phyloP scores from a whole-genome alignment of 805 yeast species.

The Zygosaccharomyces bailii region DNA sequence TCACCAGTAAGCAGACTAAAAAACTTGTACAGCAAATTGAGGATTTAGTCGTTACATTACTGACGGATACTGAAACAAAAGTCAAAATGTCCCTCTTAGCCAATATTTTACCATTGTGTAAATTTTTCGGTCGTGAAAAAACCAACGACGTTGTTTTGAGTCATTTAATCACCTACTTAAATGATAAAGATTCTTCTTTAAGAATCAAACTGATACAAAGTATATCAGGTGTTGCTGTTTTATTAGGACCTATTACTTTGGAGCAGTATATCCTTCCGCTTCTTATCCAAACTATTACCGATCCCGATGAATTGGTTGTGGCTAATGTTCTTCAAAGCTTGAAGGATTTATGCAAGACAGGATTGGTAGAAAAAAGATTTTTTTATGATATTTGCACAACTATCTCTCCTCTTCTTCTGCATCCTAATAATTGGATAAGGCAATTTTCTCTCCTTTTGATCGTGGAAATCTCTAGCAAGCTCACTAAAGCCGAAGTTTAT shows the following conservation, averaged over 20 bases:
- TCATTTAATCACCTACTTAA: conserved; percentile 86
- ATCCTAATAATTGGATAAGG: conserved; percentile 85
- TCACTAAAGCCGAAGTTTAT: conserved; percentile 73
- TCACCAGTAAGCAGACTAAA: conserved; percentile 22
- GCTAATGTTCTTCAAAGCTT: conserved; percentile 61
- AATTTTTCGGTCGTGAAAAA: conserved; percentile 79
- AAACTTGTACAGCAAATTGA: conserved; percentile 48
- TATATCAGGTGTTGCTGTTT: conserved; percentile 69
- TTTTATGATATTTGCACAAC: conserved; percentile 54
- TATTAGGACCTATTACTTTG: conserved; percentile 74
- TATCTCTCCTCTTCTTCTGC: conserved; percentile 59
- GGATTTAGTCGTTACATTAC: conserved; percentile 54
- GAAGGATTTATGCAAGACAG: conserved; percentile 53
- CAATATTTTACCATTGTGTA: conserved; percentile 73
- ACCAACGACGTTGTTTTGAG: conserved; percentile 86
- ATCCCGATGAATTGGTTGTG: conserved; percentile 79
- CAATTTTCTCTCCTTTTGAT: conserved; percentile 62
- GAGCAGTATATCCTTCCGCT: conserved; percentile 88
- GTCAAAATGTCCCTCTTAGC: conserved; percentile 69
- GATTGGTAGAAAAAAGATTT: conserved; percentile 48
- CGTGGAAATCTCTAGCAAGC: conserved; percentile 55
- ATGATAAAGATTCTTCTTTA: conserved; percentile 67
- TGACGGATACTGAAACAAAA: conserved; percentile 64
- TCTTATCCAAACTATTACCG: conserved; percentile 75
- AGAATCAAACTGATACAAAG: conserved; percentile 69